Conservation (phyloP, 441 rosid species). For the Populus hybrid region DNA sequence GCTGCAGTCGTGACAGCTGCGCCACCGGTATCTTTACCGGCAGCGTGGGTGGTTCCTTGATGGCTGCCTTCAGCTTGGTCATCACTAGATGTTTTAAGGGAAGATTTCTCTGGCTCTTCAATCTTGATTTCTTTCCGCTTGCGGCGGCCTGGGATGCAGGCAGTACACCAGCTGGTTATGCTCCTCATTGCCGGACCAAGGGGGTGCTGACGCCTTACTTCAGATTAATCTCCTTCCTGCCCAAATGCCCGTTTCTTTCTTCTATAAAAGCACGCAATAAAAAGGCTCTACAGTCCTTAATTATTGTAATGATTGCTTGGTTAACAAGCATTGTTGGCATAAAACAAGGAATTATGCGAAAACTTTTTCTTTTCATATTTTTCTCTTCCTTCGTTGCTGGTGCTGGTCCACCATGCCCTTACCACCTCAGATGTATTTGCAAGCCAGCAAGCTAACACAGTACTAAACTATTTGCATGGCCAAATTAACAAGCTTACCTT, state of each 20-base stretch:
- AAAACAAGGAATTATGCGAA: conserved; percentile 16
- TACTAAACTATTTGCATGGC: neutral
- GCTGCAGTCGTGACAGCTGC: conserved; percentile 14
- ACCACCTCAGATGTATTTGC: neutral
- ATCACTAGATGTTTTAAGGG: conserved; percentile 10
- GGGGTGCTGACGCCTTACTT: neutral
- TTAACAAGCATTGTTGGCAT: conserved; percentile 14
- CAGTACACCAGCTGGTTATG: neutral
- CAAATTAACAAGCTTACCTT: no score
- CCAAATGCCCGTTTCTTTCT: neutral
- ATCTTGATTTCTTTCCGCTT: conserved; percentile 15
- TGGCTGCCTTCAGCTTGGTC: conserved; percentile 4
- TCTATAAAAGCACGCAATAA: neutral
- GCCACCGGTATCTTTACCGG: conserved; percentile 13
- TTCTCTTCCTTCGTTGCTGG: neutral
- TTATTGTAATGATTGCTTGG: conserved; percentile 22
- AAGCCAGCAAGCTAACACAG: neutral
- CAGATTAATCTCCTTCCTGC: neutral
- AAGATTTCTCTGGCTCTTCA: conserved; percentile 15
- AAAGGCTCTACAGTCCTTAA: neutral
- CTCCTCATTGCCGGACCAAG: neutral
- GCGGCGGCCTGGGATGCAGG: conserved; percentile 18
- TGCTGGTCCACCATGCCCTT: neutral
- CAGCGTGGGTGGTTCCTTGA: neutral
- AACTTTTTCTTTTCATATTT: neutral